Evolutionary conservation across 2,329 filamentous ascomycete species (phyloP).

Genomic region (Penicillium crustosum): DNA sequence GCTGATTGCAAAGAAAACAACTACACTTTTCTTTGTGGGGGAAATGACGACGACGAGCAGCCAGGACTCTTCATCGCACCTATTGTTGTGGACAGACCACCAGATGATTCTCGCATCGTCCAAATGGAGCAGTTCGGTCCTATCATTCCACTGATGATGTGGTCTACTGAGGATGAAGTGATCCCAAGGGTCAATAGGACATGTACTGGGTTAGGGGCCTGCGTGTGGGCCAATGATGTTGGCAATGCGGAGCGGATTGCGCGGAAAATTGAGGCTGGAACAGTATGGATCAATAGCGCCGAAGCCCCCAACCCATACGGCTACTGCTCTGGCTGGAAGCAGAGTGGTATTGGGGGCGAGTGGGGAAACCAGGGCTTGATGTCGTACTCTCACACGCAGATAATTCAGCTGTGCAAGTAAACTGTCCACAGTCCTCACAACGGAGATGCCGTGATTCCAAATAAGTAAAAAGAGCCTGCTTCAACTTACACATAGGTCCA

Average conservation of each 20-base stretch:
- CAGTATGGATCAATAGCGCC: not conserved
- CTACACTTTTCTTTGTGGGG: not conserved
- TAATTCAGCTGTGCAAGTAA: not conserved
- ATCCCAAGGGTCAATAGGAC: not conserved
- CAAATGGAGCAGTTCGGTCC: not conserved
- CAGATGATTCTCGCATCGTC: not conserved
- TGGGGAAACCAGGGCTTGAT: not conserved
- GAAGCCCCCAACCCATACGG: not conserved
- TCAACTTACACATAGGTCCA: not conserved
- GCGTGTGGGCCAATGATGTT: not conserved
- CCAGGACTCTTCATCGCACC: not conserved
- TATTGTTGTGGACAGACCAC: not conserved
- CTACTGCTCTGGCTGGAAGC: not conserved
- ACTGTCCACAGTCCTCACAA: not conserved
- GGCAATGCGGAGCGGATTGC: not conserved
- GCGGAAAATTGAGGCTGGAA: not conserved
- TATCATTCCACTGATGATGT: not conserved
- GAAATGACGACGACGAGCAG: not conserved
- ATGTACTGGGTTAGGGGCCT: not conserved
- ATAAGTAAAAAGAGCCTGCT: not conserved
- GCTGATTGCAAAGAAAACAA: not conserved
- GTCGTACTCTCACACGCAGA: not conserved
- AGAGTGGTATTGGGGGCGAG: not conserved
- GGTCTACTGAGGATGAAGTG: not conserved
- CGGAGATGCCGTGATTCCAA: not conserved